Percentiles rank a stretch among this genome's conserved stretches.
phyloP scores from a whole-genome alignment of 2,329 filamentous ascomycete genomes.

The Aspergillus floridensis region DNA sequence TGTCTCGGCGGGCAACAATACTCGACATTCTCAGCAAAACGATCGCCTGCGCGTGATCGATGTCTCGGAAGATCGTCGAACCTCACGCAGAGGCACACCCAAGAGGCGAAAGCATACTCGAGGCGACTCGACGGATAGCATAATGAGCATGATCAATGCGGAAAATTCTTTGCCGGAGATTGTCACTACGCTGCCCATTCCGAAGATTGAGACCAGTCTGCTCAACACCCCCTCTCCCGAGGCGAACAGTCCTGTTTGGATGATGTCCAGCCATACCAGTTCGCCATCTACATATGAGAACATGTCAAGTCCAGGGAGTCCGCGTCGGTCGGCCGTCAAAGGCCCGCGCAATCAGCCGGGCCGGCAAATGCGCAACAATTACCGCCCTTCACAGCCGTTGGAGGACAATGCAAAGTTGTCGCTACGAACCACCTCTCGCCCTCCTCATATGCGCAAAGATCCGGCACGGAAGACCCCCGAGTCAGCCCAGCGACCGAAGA shows the following conservation, averaged over 20 bases:
- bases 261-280: conserved; percentile 18
- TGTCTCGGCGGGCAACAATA: conserved; percentile 18
- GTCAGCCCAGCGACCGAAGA: not conserved
- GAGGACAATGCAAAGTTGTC: conserved; percentile 13
- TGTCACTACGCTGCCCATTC: conserved; percentile 25
- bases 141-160: conserved; percentile 16
- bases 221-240: conserved; percentile 33
- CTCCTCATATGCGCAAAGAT: conserved; percentile 13
- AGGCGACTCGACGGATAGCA: conserved; percentile 14
- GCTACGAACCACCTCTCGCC: conserved; percentile 12
- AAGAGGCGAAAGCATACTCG: conserved; percentile 26
- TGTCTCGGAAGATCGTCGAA: not conserved
- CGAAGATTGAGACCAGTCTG: conserved; percentile 16
- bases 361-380: conserved; percentile 21
- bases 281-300: conserved; percentile 28
- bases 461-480: conserved; percentile 26
- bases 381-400: conserved; percentile 16
- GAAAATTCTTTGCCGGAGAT: conserved; percentile 24
- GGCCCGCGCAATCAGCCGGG: conserved; percentile 34
- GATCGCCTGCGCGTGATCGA: conserved; percentile 13
- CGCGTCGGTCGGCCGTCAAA: conserved; percentile 33
- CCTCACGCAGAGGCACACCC: conserved; percentile 22
- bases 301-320: conserved; percentile 25
- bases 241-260: conserved; percentile 26
- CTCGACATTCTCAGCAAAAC: conserved; percentile 9